Evolutionary conservation across 768 basidiomycete genomes (phyloP), one percentile per base, ranked within the genome.

Genomic region (Suillus sp.): DNA sequence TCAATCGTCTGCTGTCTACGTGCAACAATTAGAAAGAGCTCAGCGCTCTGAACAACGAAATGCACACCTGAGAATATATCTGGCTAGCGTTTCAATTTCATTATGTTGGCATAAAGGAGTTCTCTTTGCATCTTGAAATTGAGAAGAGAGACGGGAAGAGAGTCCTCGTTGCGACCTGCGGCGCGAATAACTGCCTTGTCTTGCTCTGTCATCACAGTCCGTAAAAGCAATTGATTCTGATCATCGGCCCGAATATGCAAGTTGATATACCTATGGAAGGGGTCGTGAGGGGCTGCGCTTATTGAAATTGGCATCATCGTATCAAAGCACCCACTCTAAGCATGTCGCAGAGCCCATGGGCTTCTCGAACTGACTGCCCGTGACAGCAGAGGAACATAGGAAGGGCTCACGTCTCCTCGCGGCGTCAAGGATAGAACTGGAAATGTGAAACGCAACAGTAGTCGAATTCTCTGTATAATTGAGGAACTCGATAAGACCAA

Each of bases 401-500:
- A 66, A 69, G 3, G 67, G 68, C 1, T 66, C 63, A 9, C 63
- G 60, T 16, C 43, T 37, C 30, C 35, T 62, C 0, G 63, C 68
- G 11, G 59, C 0, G 38, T 63, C 38, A 37, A 62, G 54, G 1
- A 65, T 22, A 18, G 47, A 35, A 9, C 59, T 4, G 30, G 35
- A 22, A 20, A 66, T 27, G 9, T 59, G 59, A 5, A 69, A 43
- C 6, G 59, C 67, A 1, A 42, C n/a, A 9, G 65, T 69, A 37
- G 62, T 59, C 3, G 60, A 68, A 50, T 68, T 60, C 7, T 66
- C 65, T 8, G 59, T 66, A 56, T 66, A 65, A 35, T 68, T 69
- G 55, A 69, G 63, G 43, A 68, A 69, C 22, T 69, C 67, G 6
- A 68, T 14, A 0, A 68, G 54, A 7, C 67, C 68, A 27, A 68